Evolutionary conservation across 208 protist genomes (phyloP), one percentile per base, ranked within the genome.

Genomic region (Crithidia fasciculata): DNA sequence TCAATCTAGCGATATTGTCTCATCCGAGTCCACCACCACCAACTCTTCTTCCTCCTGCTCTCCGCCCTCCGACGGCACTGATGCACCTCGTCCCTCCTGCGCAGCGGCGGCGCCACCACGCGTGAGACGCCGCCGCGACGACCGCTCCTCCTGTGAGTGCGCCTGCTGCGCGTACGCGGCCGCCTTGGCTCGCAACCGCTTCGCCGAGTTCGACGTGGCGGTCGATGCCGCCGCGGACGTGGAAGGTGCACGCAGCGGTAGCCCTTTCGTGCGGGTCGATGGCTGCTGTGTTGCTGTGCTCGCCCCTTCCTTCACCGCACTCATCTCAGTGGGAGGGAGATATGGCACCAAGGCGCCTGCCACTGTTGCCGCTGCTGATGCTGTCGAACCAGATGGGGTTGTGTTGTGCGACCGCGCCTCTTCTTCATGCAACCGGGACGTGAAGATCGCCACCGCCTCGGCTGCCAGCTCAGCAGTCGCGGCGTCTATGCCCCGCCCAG

Each of bases 131-230:
- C 52, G 64, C 8, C 40, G 45, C 64, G 64, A 57, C 50, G 16
- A 18, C 39, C 40, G 49, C 15, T 45, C 50, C 52, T 58, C 57
- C 37, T 37, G 57, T 3, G 8, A 8, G 36, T 57, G 36, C 3
- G 10, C 36, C 7, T 59, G 64, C 64, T 57, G 64, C 36, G 64
- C 64, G 52, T 59, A 69, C 37, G 52, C 49, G 4, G 64, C 64
- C 15, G 52, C 64, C 52, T 69, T 69, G 19, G 64, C 52, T 3
- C 64, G 49, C 52, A 69, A 50, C 13, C 64, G 64, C 64, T 69
- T 69, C 13, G 64, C 57, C 19, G 64, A 40, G 0, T n/a, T 69
- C 52, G 9, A 16, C 28, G 64, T 19, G 16, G 64, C 52, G 8
- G n/a, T 13, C 37, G 64, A 8, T 13, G 45, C 45, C 45, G 45